Conservation (phyloP, 1,139 yeast genomes). For the Oligophagozyma castellii region DNA sequence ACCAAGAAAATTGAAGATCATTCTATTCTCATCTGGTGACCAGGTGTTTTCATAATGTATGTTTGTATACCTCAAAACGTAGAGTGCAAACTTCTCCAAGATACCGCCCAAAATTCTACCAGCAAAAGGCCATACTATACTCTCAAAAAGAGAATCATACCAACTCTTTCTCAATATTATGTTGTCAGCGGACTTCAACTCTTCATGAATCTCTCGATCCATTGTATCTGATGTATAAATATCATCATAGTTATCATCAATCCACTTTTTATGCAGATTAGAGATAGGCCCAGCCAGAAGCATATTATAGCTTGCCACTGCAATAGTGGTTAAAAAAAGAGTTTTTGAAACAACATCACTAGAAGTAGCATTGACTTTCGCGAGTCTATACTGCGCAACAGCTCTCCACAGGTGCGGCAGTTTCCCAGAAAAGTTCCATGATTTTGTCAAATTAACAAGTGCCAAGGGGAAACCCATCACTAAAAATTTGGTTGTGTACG, state of each 20-base stretch:
- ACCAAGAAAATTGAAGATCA: slow-evolving; percentile 28
- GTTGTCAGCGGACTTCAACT: slow-evolving; percentile 1
- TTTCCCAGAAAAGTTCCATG: slow-evolving; percentile 4
- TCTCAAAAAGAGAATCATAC: slow-evolving; percentile 6
- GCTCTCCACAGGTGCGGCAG: slow-evolving; percentile 4
- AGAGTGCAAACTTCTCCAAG: slow-evolving; percentile 1
- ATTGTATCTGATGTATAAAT: neutral
- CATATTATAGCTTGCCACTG: neutral
- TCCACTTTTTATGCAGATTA: neutral
- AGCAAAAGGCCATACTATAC: slow-evolving; percentile 6
- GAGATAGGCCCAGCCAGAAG: neutral
- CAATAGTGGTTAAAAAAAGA: slow-evolving; percentile 5
- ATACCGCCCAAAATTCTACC: slow-evolving; percentile 4
- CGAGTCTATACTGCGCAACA: slow-evolving; percentile 8
- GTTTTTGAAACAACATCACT: neutral
- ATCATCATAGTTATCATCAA: neutral
- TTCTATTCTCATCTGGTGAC: slow-evolving; percentile 29
- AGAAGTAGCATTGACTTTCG: slow-evolving; percentile 2
- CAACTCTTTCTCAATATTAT: slow-evolving; percentile 7
- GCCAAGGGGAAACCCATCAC: slow-evolving; percentile 8
- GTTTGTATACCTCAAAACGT: slow-evolving; percentile 1
- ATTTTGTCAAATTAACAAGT: neutral
- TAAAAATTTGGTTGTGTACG: slow-evolving; percentile 8
- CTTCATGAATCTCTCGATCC: slow-evolving; percentile 1
- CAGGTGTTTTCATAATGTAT: neutral